Base-by-base conservation (phyloP, 139 green algal genomes). In the Penium margaritaceum region DNA sequence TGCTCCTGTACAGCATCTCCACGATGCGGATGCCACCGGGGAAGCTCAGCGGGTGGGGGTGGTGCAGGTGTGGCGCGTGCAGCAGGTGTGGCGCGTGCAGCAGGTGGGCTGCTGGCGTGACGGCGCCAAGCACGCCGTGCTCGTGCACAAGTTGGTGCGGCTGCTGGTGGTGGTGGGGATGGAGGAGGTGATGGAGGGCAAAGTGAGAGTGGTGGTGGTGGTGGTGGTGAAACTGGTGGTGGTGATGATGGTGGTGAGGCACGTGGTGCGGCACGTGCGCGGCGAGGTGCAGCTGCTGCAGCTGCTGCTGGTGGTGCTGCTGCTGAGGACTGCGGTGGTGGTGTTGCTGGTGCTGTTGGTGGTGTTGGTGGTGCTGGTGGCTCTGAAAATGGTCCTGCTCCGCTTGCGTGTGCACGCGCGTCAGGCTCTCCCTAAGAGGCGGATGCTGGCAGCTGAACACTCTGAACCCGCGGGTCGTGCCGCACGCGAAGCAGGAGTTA, bases 1-100 rank as follows among this genome's bases (percentile, higher is more conserved):
- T 96, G 83, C 89, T 95, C 5, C 89, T 81, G 57, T 96, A 96
- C 5, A 97, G 80, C 90, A 96, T 96, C 66, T 95, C 88, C 14
- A 94, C 89, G 5, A 90, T 82, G 0, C 77, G 87, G 37, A 96
- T 88, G 17, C 87, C 90, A 19, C 67, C 78, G 39, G 72, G 67
- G 43, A 41, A 29, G 51, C 51, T 60, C 51, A n/a, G 51, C 51
- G 51, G 1, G 15, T 9, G 51, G 24, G 15, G 19, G 51, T 60
- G 51, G 12, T 60, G 51, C 41, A 21, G 41, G 41, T 51, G 41
- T 12, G 7, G 41, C 41, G 7, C 9, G 41, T 51, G 41, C 51
- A 9, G 14, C 51, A 33, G 51, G 19, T 60, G 51, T 24, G 29
- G 51, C 51, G 29, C 15, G 17, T 60, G n/a, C n/a, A 24, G 24